phyloP scores from a whole-genome alignment of 2,329 filamentous ascomycete species.

The Penicillium brevicompactum region DNA sequence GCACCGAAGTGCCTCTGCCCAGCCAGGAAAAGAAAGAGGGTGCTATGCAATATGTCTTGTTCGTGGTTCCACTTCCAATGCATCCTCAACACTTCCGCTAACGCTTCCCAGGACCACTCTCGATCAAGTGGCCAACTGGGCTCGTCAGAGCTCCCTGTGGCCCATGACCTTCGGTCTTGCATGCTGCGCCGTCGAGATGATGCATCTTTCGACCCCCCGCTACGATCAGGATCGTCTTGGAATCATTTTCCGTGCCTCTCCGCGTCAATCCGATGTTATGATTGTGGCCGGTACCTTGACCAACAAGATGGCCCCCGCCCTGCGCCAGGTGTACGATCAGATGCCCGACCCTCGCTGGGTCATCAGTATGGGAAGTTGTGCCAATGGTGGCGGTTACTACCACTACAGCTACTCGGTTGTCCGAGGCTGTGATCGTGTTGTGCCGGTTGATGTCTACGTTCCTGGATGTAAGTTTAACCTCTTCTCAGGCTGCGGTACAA shows the following conservation, averaged over 20 bases:
- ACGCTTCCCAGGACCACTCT: slow-evolving; percentile 40
- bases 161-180: slow-evolving; percentile 91
- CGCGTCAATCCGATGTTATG: slow-evolving; percentile 86
- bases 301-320: slow-evolving; percentile 90
- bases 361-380: slow-evolving; percentile 81
- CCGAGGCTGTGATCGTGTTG: slow-evolving; percentile 75
- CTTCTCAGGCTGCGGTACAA: not conserved
- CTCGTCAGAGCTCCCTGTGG: slow-evolving; percentile 83
- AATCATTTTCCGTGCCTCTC: slow-evolving; percentile 85
- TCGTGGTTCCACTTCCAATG: slow-evolving; percentile 20
- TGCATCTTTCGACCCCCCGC: slow-evolving; percentile 86
- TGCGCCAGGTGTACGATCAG: slow-evolving; percentile 89
- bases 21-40: slow-evolving; percentile 55
- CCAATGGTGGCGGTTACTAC: slow-evolving; percentile 85
- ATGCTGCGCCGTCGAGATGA: slow-evolving; percentile 92
- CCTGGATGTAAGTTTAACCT: slow-evolving; percentile 67
- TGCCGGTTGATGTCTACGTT: slow-evolving; percentile 85
- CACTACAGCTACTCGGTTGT: slow-evolving; percentile 83
- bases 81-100: slow-evolving; percentile 7
- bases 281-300: slow-evolving; percentile 87
- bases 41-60: slow-evolving; percentile 56
- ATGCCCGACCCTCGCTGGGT: slow-evolving; percentile 95
- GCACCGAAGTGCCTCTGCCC: slow-evolving; percentile 51
- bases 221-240: slow-evolving; percentile 88
- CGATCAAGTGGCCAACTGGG: slow-evolving; percentile 85